These are phyloP conservation scores for Endocalyx cinctus DNA, from an alignment of 2,329 filamentous ascomycete genomes.

Conservation along the genomic window DNA sequence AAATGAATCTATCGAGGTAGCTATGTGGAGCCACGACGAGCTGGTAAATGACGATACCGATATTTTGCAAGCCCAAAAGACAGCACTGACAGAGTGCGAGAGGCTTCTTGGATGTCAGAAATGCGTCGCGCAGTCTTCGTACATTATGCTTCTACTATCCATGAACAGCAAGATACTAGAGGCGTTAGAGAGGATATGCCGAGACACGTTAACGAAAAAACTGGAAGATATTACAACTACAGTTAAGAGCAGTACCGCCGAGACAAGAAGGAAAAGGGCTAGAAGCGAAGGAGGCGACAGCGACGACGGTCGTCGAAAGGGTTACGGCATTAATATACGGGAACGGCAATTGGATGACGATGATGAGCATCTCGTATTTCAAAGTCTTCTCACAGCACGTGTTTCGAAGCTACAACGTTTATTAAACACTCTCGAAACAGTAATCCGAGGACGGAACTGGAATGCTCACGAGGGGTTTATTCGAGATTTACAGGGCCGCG, in stretches of 20 bases:
- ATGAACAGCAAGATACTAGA: constrained; percentile 12
- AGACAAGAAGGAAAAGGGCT: constrained; percentile 5
- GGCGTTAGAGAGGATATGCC: constrained; percentile 9
- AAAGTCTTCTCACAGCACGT: constrained; percentile 13
- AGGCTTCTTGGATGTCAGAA: constrained; percentile 10
- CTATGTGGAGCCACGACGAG: constrained; percentile 11
- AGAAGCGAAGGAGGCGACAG: constrained; percentile 2
- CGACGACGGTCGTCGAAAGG: constrained; percentile 5
- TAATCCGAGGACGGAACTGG: constrained; percentile 12
- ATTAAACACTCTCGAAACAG: constrained; percentile 8
- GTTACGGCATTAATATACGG: constrained; percentile 13
- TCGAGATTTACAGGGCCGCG: constrained; percentile 9
- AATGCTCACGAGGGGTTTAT: constrained; percentile 11
- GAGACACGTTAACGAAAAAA: constrained; percentile 1
- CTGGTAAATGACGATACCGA: constrained; percentile 10
- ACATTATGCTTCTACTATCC: constrained; percentile 13
- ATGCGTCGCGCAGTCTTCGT: constrained; percentile 12
- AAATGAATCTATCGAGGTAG: constrained; percentile 12
- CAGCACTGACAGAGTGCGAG: constrained; percentile 12
- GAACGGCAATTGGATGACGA: constrained; percentile 13
- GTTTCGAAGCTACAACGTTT: constrained; percentile 11
- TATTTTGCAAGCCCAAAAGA: constrained; percentile 13
- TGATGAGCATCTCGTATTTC: constrained; percentile 12
- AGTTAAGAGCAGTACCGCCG: constrained; percentile 3
- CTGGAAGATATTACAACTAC: too few species aligned